Evolutionary conservation across 345 rosid species (phyloP).

Genomic region (Salix purpurea): DNA sequence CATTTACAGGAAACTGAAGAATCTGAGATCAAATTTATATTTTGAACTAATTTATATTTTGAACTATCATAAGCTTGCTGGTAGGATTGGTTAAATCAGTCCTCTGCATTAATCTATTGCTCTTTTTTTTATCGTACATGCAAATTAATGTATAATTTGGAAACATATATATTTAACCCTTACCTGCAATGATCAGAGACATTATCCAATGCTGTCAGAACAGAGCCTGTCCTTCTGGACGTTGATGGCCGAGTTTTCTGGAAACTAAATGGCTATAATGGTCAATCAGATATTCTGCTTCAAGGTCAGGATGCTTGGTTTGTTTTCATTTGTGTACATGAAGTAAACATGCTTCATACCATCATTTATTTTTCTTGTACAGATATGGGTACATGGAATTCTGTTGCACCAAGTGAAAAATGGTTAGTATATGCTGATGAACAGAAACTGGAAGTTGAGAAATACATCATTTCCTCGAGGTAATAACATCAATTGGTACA

Average conservation of each 20-base stretch:
- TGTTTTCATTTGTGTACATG: background rate
- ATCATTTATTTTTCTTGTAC: constrained; percentile 9
- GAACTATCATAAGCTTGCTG: background rate
- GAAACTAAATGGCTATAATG: constrained; percentile 46
- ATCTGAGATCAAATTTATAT: background rate
- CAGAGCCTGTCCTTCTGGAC: constrained; percentile 47
- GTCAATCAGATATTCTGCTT: constrained; percentile 45
- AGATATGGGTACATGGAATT: constrained; percentile 45
- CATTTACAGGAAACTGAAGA: background rate
- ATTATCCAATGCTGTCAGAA: constrained; percentile 66
- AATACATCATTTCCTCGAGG: constrained; percentile 51
- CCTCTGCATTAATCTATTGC: background rate
- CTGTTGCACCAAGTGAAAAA: constrained; percentile 41
- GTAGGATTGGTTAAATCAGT: background rate
- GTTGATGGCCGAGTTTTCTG: constrained; percentile 52
- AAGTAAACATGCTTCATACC: background rate
- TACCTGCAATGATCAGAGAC: constrained; percentile 29
- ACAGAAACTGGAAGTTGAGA: constrained; percentile 53
- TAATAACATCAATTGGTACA: constrained; percentile 12
- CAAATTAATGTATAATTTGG: background rate
- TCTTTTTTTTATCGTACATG: background rate
- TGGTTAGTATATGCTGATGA: constrained; percentile 55
- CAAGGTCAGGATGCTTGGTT: constrained; percentile 52
- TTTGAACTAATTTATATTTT: background rate
- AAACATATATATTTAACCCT: background rate